phyloP scores from a whole-genome alignment of 108 stramenopile genomes.

The Pseudonitzschia delicatissima region DNA sequence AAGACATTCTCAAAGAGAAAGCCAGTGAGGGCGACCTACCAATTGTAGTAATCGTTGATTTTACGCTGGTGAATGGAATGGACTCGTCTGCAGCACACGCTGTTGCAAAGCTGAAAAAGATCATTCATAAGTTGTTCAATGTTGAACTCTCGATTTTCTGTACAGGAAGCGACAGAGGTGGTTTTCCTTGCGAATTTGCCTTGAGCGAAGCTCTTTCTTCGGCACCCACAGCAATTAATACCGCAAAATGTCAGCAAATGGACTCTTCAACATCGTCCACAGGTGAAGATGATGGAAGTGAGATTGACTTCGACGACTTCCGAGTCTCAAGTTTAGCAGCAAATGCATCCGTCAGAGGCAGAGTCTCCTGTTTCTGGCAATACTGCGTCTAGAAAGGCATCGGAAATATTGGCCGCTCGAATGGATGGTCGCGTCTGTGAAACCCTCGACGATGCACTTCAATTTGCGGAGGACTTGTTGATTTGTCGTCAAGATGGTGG shows the following conservation, averaged over 20 bases:
- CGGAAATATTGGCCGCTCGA: slow-evolving; percentile 18
- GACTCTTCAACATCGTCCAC: not conserved
- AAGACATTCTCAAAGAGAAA: slow-evolving; percentile 41
- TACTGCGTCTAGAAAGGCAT: slow-evolving; percentile 11
- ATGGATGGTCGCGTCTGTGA: slow-evolving; percentile 47
- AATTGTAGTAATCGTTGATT: slow-evolving; percentile 70
- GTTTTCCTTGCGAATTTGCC: slow-evolving; percentile 65
- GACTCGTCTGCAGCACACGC: slow-evolving; percentile 79
- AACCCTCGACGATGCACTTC: slow-evolving; percentile 59
- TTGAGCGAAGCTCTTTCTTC: slow-evolving; percentile 44
- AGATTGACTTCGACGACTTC: not conserved
- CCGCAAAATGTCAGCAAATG: not conserved
- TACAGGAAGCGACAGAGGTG: slow-evolving; percentile 50
- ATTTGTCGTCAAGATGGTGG: slow-evolving; percentile 48
- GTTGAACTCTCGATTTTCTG: slow-evolving; percentile 65
- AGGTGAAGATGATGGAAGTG: not conserved
- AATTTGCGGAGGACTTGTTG: slow-evolving; percentile 70
- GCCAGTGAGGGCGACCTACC: slow-evolving; percentile 29
- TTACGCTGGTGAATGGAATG: slow-evolving; percentile 67
- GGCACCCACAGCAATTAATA: not conserved
- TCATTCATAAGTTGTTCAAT: slow-evolving; percentile 41
- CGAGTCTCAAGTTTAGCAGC: not conserved
- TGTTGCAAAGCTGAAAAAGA: slow-evolving; percentile 59
- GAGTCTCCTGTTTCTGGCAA: slow-evolving; percentile 14
- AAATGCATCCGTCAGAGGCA: not conserved